Base-by-base conservation (phyloP, 2,329 filamentous ascomycete genomes). In the Claviceps pazoutovae region DNA sequence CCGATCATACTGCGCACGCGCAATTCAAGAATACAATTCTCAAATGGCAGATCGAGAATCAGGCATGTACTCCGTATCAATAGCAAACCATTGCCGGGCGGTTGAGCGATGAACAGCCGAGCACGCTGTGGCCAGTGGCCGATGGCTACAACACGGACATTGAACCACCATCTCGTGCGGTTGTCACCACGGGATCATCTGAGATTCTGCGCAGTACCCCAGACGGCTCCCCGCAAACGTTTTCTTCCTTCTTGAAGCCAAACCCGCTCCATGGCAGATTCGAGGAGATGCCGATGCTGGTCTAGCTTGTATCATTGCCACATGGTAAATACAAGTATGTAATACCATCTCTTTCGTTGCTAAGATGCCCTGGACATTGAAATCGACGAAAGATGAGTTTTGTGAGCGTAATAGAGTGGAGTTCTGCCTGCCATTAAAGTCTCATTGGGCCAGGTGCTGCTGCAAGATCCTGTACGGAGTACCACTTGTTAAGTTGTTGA, bases 171-270 rank as follows among this genome's bases (percentile, higher is more conserved):
- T 44, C 19, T 44, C 42, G 42, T 23, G 11, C 42, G 21, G 11
- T 23, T 44, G 23, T 44, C 42, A 26, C 21, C 21, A 44, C 19
- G 4, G n/a, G 39, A n/a, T 14, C 21, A 41, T 26, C 23, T 36
- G 21, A 34, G 16, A 26, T 16, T n/a, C 11, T 17, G 17, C 21
- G 39, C 47, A 34, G 42, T 50, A 42, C 47, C 51, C 47, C 51
- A 49, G 51, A 53, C 51, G 51, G 51, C 43, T 44, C 51, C 51
- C 51, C 51, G 51, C 51, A 53, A 53, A 47, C 42, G 43, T 47
- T 50, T n/a, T 37, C 43, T 44, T 38, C 11, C 7, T 17, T 34
- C 19, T 19, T 49, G 21, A 21, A 41, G 39, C 19, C 39, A 42
- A n/a, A 43, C 17, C 41, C 41, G 9, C 19, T 43, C 21, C 19